Conservation (phyloP, 306 rosid genomes). For the Vachellia pachyceras region DNA sequence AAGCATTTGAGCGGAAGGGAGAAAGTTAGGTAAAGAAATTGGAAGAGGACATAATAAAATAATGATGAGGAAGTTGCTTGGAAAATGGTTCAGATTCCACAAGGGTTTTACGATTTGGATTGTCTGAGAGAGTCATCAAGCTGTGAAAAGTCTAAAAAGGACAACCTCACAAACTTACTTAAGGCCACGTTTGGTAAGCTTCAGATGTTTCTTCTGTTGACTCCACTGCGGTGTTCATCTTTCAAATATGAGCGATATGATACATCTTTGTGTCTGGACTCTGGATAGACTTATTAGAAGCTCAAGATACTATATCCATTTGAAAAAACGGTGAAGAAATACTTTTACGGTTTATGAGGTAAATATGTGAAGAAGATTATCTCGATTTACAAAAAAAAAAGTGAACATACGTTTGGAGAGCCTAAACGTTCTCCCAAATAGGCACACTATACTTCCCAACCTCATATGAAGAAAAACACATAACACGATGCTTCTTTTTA, state of each 20-base stretch:
- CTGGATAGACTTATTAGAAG: no score
- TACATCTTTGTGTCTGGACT: no score
- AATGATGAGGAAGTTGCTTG: neutral
- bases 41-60: neutral
- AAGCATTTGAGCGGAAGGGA: neutral
- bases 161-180: neutral
- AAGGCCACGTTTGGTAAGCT: neutral
- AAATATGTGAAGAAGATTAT: no score
- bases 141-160: neutral
- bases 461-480: slow-evolving; percentile 33
- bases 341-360: no score
- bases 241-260: neutral
- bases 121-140: neutral
- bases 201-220: neutral
- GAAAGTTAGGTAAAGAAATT: neutral
- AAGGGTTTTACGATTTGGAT: neutral
- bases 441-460: slow-evolving; percentile 23
- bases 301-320: no score
- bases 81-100: neutral
- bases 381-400: no score
- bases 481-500: slow-evolving; percentile 12
- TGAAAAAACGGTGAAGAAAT: no score
- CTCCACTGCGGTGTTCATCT: neutral
- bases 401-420: slow-evolving; percentile 27
- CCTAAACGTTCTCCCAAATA: no score